Percentiles rank a stretch among this genome's conserved stretches.
phyloP scores from a whole-genome alignment of 768 basidiomycete genomes.

The Antrodiella citrinella region DNA sequence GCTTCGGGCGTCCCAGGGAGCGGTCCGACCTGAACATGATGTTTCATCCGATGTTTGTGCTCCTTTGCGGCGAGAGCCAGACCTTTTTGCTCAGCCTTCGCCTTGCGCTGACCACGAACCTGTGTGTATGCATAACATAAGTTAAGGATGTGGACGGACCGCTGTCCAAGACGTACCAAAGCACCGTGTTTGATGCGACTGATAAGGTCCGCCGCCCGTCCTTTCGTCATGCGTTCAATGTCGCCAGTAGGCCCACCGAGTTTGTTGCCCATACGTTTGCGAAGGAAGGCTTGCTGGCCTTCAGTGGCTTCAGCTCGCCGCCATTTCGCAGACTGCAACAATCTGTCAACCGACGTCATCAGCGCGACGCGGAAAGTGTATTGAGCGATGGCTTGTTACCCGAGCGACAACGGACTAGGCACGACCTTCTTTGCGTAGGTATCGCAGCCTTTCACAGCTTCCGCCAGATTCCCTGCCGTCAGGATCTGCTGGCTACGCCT shows the following conservation, averaged over 20 bases:
- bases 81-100: no score
- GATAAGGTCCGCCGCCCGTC: conserved; percentile 73
- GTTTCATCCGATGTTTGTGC: conserved; percentile 37
- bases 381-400: conserved; percentile 29
- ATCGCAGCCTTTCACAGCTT: conserved; percentile 63
- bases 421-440: conserved; percentile 57
- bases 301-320: neutral
- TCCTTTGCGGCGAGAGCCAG: conserved; percentile 54
- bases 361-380: conserved; percentile 42
- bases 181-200: conserved; percentile 73
- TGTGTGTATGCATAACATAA: no score
- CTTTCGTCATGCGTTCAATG: conserved; percentile 54
- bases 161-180: conserved; percentile 43
- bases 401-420: conserved; percentile 36
- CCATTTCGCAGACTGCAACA: conserved; percentile 52
- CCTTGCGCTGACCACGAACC: no score
- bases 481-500: conserved; percentile 36
- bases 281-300: neutral
- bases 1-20: no score
- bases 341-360: conserved; percentile 60
- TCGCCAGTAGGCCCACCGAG: conserved; percentile 17
- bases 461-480: conserved; percentile 43
- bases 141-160: no score
- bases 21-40: conserved; percentile 57
- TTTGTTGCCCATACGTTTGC: conserved; percentile 2